Evolutionary conservation across 352 stramenopile genomes (phyloP).

Genomic region (Phytopythium ostracodes): DNA sequence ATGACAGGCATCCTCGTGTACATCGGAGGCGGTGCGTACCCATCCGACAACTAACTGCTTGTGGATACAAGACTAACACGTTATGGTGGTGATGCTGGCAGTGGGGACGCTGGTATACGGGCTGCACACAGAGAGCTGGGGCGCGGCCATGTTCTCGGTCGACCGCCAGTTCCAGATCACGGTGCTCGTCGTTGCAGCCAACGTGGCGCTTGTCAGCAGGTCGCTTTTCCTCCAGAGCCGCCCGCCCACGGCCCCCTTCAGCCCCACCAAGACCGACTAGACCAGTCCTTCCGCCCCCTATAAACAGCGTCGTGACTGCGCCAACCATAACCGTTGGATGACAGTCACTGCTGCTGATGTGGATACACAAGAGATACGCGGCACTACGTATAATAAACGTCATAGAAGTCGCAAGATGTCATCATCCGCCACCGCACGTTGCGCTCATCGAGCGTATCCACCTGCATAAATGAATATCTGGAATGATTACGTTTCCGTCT

Average conservation of each 20-base stretch:
- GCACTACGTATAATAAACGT: not conserved
- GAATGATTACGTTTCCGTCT: not conserved
- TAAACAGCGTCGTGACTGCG: not conserved
- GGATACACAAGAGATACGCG: not conserved
- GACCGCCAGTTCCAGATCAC: slow-evolving; percentile 46
- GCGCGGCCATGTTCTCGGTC: slow-evolving; percentile 18
- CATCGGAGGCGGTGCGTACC: slow-evolving; percentile 31
- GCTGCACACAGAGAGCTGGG: slow-evolving; percentile 42
- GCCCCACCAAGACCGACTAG: slow-evolving; percentile 4
- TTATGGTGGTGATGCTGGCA: not conserved
- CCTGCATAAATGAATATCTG: not conserved
- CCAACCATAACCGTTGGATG: not conserved
- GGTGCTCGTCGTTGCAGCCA: slow-evolving; percentile 39
- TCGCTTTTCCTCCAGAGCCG: slow-evolving; percentile 21
- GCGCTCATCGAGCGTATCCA: not conserved
- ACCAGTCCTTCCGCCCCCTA: not conserved
- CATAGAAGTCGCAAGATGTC: not conserved
- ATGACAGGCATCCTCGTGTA: slow-evolving; percentile 56
- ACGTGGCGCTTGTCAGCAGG: slow-evolving; percentile 42
- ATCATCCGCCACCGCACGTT: not conserved
- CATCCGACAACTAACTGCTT: not conserved
- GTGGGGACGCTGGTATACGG: slow-evolving; percentile 47
- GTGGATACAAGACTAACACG: not conserved
- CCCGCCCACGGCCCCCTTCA: not conserved
- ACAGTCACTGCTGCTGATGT: not conserved